Percentiles rank a stretch among this genome's conserved stretches.
Evolutionary conservation across 2,329 filamentous ascomycete species (phyloP).

Genomic region (Scedosporium aurantiacum): DNA sequence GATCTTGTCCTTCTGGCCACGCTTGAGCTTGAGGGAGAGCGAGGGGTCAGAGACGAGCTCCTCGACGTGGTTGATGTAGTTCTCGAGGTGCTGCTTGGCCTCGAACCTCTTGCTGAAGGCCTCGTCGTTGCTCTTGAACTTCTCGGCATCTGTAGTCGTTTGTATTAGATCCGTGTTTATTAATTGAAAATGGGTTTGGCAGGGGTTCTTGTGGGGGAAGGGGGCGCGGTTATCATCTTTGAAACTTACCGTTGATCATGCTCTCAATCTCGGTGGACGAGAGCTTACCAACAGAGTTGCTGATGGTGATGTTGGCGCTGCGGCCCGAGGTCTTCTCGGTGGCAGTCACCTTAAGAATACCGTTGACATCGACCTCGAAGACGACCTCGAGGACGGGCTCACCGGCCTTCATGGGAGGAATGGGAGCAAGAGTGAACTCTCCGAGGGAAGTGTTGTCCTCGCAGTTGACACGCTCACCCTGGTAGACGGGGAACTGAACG

Average conservation of each 20-base stretch:
- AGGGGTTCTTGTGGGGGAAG: too few species aligned
- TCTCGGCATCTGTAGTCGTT: slow-evolving; percentile 63
- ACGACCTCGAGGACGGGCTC: slow-evolving; percentile 95
- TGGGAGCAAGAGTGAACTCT: slow-evolving; percentile 90
- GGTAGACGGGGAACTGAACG: slow-evolving; percentile 85
- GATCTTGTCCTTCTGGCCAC: slow-evolving; percentile 98
- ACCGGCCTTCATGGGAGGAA: slow-evolving; percentile 80
- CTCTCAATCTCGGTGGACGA: slow-evolving; percentile 89
- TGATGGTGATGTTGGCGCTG: slow-evolving; percentile 98
- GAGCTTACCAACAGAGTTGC: slow-evolving; percentile 98
- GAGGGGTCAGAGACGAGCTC: slow-evolving; percentile 97
- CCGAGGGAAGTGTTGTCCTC: slow-evolving; percentile 96
- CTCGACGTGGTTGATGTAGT: slow-evolving; percentile 96
- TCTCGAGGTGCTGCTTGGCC: slow-evolving; percentile 97
- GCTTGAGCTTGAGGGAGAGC: slow-evolving; percentile 95
- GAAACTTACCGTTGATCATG: slow-evolving; percentile 71
- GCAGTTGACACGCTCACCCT: slow-evolving; percentile 96
- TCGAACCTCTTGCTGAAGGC: slow-evolving; percentile 99
- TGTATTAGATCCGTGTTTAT: background rate
- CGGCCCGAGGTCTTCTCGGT: slow-evolving; percentile 98
- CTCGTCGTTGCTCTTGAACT: slow-evolving; percentile 97
- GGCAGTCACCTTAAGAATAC: slow-evolving; percentile 98
- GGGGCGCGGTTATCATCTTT: background rate
- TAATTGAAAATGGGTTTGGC: too few species aligned
- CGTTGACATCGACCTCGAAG: slow-evolving; percentile 99